Evolutionary conservation across 768 basidiomycete genomes (phyloP), one percentile per base, ranked within the genome.

Genomic region (Mycena vulgaris): DNA sequence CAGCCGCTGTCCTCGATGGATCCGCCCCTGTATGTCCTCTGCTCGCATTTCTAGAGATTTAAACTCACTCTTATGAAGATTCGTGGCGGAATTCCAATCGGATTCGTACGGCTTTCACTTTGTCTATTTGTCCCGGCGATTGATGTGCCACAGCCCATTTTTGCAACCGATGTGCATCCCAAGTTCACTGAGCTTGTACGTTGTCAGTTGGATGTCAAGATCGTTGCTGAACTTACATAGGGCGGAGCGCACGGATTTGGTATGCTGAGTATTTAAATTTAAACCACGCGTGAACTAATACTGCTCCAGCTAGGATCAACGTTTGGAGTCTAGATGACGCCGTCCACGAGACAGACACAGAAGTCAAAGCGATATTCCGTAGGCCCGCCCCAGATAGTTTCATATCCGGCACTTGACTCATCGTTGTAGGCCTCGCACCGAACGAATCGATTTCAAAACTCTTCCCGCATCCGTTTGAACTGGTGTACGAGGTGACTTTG

Each of bases 311-410:
- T 5, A 35, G 55, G n/a, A 56, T 39, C 7, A 56, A 56, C 55
- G 19, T 56, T n/a, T 56, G 55, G 55, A 56, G 6, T 13, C 23
- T 56, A 11, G 55, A 56, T 17, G 35, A 56, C 21, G 23, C 35
- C 33, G 55, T 56, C n/a, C 55, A 14, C 16, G 55, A 56, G 23
- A 56, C 55, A 9, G 55, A n/a, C 4, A 39, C 35, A 5, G 55
- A 56, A 17, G 39, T 56, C 13, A 56, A 35, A 21, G 55, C 55
- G 55, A 56, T 35, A 8, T 56, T 56, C 27, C 55, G 55, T 56
- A 25, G 11, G 55, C 14, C 21, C n/a, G 10, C 17, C 11, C 23
- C 10, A 52, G 42, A 45, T n/a, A n/a, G 5, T 31, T 31, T 19
- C 19, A 19, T 3, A 13, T 27, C 2, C 3, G 4, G 28, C 23